These are phyloP conservation scores for Rhizomucor miehei DNA, from an alignment of 371 early-diverging fungal genomes.

Conservation along the genomic window DNA sequence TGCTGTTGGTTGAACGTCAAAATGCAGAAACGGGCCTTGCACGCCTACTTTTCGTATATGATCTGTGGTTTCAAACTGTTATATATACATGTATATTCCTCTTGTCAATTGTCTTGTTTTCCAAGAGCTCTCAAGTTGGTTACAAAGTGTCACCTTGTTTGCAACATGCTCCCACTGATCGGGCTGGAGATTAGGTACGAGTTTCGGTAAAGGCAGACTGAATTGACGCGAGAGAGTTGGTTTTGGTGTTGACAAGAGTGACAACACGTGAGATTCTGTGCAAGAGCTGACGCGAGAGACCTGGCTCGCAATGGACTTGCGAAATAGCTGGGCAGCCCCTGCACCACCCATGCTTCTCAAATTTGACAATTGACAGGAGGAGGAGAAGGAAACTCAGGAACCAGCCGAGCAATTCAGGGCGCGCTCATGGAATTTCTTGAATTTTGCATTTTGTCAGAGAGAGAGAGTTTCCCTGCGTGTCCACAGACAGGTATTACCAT, in stretches of 20 bases:
- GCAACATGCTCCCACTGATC: constrained; percentile 43
- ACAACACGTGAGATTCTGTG: constrained; percentile 8
- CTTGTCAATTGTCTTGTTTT: background rate
- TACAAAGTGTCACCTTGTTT: constrained; percentile 30
- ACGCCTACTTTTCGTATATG: constrained; percentile 4
- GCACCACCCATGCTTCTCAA: background rate
- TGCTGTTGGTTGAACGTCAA: constrained; percentile 54
- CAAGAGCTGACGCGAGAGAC: constrained; percentile 12
- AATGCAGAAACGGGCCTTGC: constrained; percentile 69
- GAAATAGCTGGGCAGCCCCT: constrained; percentile 8
- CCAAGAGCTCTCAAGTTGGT: background rate
- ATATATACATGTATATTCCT: background rate
- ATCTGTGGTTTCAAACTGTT: constrained; percentile 12
- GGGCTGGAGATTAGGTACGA: constrained; percentile 47
- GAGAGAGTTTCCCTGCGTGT: too few relatives aligned
- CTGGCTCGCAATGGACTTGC: constrained; percentile 19
- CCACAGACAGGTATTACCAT: too few relatives aligned
- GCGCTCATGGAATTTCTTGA: too few relatives aligned
- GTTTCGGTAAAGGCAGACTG: constrained; percentile 14
- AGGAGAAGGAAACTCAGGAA: background rate
- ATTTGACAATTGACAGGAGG: too few relatives aligned
- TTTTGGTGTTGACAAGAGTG: constrained; percentile 16
- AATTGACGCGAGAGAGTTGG: constrained; percentile 11
- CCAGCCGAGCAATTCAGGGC: too few relatives aligned
- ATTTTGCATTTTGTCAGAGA: too few relatives aligned